These are phyloP conservation scores for Fusarium poae DNA, from an alignment of 2,329 filamentous ascomycete genomes.

Conservation along the genomic window DNA sequence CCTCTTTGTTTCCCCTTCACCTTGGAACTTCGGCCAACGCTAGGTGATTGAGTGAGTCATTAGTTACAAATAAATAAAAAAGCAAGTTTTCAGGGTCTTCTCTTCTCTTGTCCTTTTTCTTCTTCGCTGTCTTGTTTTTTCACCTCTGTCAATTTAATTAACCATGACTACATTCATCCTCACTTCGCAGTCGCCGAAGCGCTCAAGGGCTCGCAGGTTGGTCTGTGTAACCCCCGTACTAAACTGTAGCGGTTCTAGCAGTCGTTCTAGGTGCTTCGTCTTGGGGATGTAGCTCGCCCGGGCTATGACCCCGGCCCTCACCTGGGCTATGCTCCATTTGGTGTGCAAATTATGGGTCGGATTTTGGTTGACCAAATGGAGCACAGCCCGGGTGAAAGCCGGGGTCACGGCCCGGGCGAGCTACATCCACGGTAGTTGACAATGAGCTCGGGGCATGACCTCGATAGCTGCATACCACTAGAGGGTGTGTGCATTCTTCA, in stretches of 20 bases:
- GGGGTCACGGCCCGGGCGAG: too few relatives aligned
- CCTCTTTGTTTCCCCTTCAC: neutral
- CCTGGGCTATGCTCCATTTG: too few relatives aligned
- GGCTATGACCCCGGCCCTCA: too few relatives aligned
- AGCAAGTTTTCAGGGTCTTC: conserved; percentile 23
- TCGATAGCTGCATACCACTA: conserved; percentile 32
- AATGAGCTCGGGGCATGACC: neutral
- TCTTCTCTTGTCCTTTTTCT: neutral
- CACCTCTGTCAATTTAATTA: neutral
- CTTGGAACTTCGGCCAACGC: conserved; percentile 2
- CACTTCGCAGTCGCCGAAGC: conserved; percentile 46
- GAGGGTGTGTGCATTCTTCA: neutral
- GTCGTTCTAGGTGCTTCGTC: conserved; percentile 19
- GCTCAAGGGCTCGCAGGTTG: conserved; percentile 44
- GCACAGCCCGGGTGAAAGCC: too few relatives aligned
- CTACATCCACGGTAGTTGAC: conserved; percentile 26
- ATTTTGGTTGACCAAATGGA: too few relatives aligned
- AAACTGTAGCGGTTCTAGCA: conserved; percentile 15
- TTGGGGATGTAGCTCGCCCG: too few relatives aligned
- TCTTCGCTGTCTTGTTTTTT: neutral
- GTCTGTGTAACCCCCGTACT: conserved; percentile 45
- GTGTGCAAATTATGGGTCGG: too few relatives aligned
- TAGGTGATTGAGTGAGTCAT: conserved; percentile 36
- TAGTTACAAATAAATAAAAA: neutral
- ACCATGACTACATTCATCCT: conserved; percentile 31